A percentile compares a stretch with the other conserved stretches of the same genome.
Evolutionary conservation across 73 alveolate species (phyloP).

Genomic region (Blepharisma stoltei): DNA sequence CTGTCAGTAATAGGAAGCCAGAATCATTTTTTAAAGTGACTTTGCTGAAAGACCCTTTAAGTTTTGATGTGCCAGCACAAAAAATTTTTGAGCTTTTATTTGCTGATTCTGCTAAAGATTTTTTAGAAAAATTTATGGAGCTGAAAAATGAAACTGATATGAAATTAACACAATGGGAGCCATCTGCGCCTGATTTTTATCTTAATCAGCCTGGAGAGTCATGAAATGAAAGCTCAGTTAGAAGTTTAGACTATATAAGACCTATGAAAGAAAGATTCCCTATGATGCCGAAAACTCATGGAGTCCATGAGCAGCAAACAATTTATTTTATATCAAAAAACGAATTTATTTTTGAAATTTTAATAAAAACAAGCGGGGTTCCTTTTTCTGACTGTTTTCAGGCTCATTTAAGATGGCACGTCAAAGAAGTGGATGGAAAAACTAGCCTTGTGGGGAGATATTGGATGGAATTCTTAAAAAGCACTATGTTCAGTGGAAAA

Average conservation of each 20-base stretch:
- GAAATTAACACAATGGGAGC: neutral
- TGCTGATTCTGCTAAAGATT: constrained; percentile 1
- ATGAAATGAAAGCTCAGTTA: neutral
- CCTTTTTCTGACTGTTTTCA: constrained; percentile 23
- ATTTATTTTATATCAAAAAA: constrained; percentile 1
- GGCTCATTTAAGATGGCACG: neutral
- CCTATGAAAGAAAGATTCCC: constrained; percentile 18
- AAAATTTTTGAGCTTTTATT: constrained; percentile 2
- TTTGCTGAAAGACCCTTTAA: neutral
- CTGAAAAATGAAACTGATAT: neutral
- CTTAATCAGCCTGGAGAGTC: neutral
- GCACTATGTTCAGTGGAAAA: constrained; percentile 3
- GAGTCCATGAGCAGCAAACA: neutral
- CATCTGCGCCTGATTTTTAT: neutral
- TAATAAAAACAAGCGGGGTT: neutral
- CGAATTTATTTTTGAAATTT: neutral
- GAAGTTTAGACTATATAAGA: neutral
- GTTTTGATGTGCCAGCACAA: neutral
- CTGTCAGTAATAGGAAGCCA: neutral
- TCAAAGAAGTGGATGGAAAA: neutral
- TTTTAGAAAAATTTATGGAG: neutral
- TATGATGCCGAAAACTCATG: constrained; percentile 1
- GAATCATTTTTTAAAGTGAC: neutral
- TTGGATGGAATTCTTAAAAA: neutral
- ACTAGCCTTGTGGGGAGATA: neutral